Evolutionary conservation across 306 rosid genomes (phyloP), one percentile per base, ranked within the genome.

Genomic region (Gastrolobium villosum): DNA sequence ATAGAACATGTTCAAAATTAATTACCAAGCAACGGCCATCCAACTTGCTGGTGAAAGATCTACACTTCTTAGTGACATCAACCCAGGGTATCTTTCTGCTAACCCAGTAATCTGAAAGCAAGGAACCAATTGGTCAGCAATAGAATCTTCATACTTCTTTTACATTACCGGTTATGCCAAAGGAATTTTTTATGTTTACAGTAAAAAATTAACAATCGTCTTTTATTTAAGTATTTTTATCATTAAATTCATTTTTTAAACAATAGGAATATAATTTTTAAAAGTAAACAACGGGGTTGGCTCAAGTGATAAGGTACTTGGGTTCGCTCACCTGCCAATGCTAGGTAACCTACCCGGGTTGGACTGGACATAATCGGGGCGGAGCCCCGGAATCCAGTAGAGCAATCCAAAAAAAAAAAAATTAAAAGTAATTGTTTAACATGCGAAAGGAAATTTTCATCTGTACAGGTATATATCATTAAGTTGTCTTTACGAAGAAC

Each of bases 21-120:
- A 30, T 69, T 82, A 95, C 99, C 99, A 96, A 14, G 98, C 87
- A 68, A 96, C 90, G 11, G 97, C 91, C 99, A 96, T 93, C 99
- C 99, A 96, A 82, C 97, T 96, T 69, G 99, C 98, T 41, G 99
- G 99, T 3, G 98, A 96, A 54, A 96, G 93, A 89, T 96, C 99
- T 64, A 96, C 98, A 15, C 98, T 96, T 74, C 91, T 93, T 62
- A 93, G 85, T 70, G 98, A 88, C 94, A 82, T 87, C 91, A 96
- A 90, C 37, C 93, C 97, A 1, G 98, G 96, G 87, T 77, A 88
- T 84, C 98, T 89, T 82, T 87, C 90, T 78, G 94, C 89, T 65
- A 96, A 85, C 31, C 81, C 87, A 64, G 72, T 85, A 26, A 96
- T 91, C 99, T 96, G 89, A 82, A 88, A 86, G 82, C 0, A 5